Conservation (phyloP, 192 early-diverging fungal species). For the Coemansia sp. region DNA sequence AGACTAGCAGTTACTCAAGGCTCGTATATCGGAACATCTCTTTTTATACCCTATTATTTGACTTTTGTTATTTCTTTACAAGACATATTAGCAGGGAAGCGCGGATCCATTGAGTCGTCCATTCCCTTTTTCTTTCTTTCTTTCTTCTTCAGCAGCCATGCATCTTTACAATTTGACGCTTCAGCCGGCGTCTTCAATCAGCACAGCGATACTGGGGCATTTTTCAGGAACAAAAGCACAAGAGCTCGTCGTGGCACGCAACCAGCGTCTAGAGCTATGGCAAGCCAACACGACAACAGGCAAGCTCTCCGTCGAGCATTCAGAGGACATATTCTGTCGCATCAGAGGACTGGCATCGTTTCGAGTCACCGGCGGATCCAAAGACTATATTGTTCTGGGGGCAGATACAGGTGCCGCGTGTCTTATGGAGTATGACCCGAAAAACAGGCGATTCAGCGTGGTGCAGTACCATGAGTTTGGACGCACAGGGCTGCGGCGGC, state of each 20-base stretch:
- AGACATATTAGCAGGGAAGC: too few species aligned
- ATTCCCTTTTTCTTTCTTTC: neutral
- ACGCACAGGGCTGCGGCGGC: conserved; percentile 83
- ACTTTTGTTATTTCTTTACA: too few species aligned
- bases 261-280: conserved; percentile 77
- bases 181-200: conserved; percentile 76
- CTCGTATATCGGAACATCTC: too few species aligned
- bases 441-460: conserved; percentile 68
- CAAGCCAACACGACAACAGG: conserved; percentile 74
- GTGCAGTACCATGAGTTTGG: conserved; percentile 94
- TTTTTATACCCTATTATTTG: too few species aligned
- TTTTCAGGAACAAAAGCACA: conserved; percentile 90
- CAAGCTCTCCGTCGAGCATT: conserved; percentile 68
- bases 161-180: conserved; percentile 87
- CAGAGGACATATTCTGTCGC: conserved; percentile 79
- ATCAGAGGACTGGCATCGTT: conserved; percentile 82
- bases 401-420: conserved; percentile 88
- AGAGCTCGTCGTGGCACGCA: conserved; percentile 74
- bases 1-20: too few species aligned
- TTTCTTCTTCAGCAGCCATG: too few species aligned
- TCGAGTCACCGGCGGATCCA: conserved; percentile 81
- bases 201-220: conserved; percentile 77
- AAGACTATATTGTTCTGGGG: conserved; percentile 89
- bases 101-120: too few species aligned
- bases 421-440: conserved; percentile 83